Base-by-base conservation (phyloP, 2,329 filamentous ascomycete genomes). In the Pyrenochaeta sp. region DNA sequence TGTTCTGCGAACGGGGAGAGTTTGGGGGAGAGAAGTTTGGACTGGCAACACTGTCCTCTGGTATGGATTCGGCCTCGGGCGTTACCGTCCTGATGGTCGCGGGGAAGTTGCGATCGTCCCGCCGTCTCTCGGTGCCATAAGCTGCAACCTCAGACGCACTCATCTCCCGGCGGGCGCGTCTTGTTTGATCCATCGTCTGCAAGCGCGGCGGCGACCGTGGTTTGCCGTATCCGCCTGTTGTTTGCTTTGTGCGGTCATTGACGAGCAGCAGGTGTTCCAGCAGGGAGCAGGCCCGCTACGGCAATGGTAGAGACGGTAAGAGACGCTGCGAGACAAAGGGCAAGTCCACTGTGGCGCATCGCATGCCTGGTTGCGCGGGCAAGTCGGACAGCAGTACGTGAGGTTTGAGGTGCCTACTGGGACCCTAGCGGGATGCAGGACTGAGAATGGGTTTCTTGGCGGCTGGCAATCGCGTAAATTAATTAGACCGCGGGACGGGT, bases 41-140 rank as follows among this genome's bases (percentile, higher is more conserved):
- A 45, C 41, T 50, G 51, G 49, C 37, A 23, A 53, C 35, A 35
- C 58, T 57, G 17, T 67, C 57, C 36, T 56, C 50, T 48, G 66
- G 58, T 44, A 68, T 67, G 17, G 68, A 65, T 12, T 68, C 66
- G 4, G 62, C 65, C 37, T 91, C 89, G 61, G 88, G 87, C 57
- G 88, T 90, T 60, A 90, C 86, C 51, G 87, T 79, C 58, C 88
- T 85, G 66, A 88, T 84, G 40, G 83, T 69, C 40, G 40, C 40
- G 44, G 39, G 53, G 32, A 36, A 21, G 17, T 49, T 50, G 49
- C 61, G 63, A 45, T 67, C 68, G 48, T 68, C 68, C 41, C 62
- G 63, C 45, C 52, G 56, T 14, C 56, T 48, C 21, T 68, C 64
- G 42, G 58, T 55, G 40, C 53, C 47, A 33, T 56, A 55, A 9